phyloP scores from a whole-genome alignment of 805 yeast species.

The Wickerhamomyces silvicola region DNA sequence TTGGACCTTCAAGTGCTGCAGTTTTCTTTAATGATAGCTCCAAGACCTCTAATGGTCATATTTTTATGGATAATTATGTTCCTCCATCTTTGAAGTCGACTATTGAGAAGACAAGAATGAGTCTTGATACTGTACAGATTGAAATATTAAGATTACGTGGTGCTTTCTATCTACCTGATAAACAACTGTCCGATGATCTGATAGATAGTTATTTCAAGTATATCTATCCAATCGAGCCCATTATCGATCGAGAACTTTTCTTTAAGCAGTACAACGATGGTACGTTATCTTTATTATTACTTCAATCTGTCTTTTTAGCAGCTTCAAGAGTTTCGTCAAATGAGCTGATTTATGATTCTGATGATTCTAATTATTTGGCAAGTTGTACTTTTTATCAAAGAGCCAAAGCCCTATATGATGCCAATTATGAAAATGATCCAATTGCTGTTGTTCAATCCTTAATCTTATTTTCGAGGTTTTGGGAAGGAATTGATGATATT shows the following conservation, averaged over 20 bases:
- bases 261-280: conserved; percentile 50
- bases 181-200: conserved; percentile 51
- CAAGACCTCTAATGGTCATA: conserved; percentile 37
- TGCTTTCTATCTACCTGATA: conserved; percentile 62
- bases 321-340: conserved; percentile 58
- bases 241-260: conserved; percentile 57
- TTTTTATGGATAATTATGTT: conserved; percentile 20
- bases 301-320: conserved; percentile 62
- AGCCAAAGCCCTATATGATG: conserved; percentile 69
- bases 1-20: conserved; percentile 49
- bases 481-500: conserved; percentile 70
- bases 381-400: conserved; percentile 58
- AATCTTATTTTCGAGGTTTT: conserved; percentile 56
- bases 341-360: conserved; percentile 41
- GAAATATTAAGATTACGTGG: conserved; percentile 60
- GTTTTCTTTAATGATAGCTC: conserved; percentile 10
- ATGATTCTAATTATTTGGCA: conserved; percentile 42
- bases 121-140: conserved; percentile 52
- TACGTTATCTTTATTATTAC: conserved; percentile 52
- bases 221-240: conserved; percentile 65
- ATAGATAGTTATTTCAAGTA: conserved; percentile 55
- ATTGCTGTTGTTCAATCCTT: conserved; percentile 55
- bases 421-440: conserved; percentile 61
- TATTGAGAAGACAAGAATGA: conserved; percentile 21
- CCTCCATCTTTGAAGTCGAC: conserved; percentile 17